Evolutionary conservation across 345 rosid species (phyloP).

Genomic region (Brassica carinata): DNA sequence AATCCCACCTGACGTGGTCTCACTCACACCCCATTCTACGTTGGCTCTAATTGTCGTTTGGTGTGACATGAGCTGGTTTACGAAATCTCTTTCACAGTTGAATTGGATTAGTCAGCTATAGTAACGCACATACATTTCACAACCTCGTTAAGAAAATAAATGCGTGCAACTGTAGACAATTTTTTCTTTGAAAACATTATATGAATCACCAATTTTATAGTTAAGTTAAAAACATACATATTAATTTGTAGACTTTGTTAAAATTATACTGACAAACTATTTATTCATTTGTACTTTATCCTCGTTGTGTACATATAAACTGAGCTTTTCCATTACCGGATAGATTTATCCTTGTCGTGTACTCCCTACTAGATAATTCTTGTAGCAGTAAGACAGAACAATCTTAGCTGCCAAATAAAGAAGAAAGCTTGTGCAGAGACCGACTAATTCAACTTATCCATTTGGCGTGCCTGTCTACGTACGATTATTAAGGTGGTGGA

Average conservation of each 20-base stretch:
- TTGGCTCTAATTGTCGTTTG: slow-evolving; percentile 10
- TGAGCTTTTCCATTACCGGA: too few relatives aligned
- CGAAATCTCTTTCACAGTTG: slow-evolving; percentile 31
- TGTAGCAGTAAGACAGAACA: too few relatives aligned
- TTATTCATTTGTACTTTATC: too few relatives aligned
- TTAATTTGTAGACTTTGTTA: too few relatives aligned
- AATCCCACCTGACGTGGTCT: slow-evolving; percentile 42
- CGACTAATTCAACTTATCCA: not conserved
- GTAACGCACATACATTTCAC: not conserved
- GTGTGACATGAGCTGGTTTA: slow-evolving; percentile 28
- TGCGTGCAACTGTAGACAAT: not conserved
- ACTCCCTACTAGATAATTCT: too few relatives aligned
- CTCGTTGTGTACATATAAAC: too few relatives aligned
- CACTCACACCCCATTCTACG: slow-evolving; percentile 27
- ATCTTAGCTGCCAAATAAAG: too few relatives aligned
- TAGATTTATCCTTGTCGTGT: too few relatives aligned
- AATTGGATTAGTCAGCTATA: slow-evolving; percentile 10
- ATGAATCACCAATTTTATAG: too few relatives aligned
- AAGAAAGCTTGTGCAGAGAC: not conserved
- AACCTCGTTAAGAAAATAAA: not conserved
- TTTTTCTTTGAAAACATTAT: too few relatives aligned
- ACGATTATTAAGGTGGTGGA: not conserved
- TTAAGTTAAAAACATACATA: not conserved
- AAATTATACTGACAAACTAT: too few relatives aligned
- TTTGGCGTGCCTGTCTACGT: not conserved